A percentile compares a stretch with the other conserved stretches of the same genome.
Evolutionary conservation across 139 green algal species (phyloP).

Genomic region (Desmodesmus armatus): DNA sequence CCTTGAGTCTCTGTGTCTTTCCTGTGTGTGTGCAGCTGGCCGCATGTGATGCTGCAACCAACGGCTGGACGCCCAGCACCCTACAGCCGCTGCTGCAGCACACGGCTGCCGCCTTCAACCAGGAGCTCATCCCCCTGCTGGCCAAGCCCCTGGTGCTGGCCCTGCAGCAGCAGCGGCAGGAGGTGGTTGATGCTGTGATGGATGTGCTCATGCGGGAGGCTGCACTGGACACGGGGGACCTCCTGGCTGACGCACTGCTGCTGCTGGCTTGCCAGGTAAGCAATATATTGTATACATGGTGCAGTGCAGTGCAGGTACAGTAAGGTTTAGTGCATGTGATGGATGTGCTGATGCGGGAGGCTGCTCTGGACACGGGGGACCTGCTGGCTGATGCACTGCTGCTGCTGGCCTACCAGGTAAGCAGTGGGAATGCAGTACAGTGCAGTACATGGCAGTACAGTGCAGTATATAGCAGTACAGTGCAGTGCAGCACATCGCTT

Average conservation of each 20-base stretch:
- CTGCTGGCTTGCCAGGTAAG: constrained; percentile 13
- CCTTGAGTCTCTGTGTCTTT: not conserved
- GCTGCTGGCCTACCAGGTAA: not conserved
- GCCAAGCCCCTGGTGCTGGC: constrained; percentile 14
- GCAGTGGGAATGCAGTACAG: not conserved
- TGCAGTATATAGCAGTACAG: not conserved
- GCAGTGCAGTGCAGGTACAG: not conserved
- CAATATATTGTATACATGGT: not conserved
- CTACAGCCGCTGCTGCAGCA: constrained; percentile 1
- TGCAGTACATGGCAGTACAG: too few species aligned
- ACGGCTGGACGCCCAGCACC: not conserved
- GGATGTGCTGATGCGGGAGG: not conserved
- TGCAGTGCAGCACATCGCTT: too few species aligned
- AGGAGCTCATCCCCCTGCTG: constrained; percentile 27
- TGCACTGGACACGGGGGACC: not conserved
- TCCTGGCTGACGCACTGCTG: constrained; percentile 8
- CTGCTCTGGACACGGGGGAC: not conserved
- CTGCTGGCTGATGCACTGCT: not conserved
- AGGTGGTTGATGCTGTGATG: constrained; percentile 4
- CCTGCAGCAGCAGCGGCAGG: constrained; percentile 2
- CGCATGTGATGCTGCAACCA: constrained; percentile 2
- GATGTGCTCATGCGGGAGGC: not conserved
- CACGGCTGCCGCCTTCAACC: not conserved
- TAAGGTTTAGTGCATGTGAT: not conserved
- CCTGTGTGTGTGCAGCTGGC: constrained; percentile 8